Conservation (phyloP, 768 basidiomycete species). For the Infundibulicybe gibba region DNA sequence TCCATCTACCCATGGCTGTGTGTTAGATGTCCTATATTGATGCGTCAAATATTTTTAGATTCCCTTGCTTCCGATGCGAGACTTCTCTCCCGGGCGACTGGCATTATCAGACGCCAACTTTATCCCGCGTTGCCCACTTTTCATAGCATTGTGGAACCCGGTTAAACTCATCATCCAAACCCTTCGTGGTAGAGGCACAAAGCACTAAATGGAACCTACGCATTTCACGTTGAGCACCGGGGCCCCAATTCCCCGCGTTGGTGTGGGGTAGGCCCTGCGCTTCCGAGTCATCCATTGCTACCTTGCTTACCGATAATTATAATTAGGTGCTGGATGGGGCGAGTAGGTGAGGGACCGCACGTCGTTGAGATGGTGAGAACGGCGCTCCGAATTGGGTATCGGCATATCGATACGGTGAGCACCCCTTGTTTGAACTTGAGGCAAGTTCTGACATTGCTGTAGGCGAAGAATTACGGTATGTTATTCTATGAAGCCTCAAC, state of each 20-base stretch:
- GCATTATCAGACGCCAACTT: no score
- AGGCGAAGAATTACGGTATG: constrained; percentile 13
- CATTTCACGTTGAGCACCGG: constrained; percentile 21
- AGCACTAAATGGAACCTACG: not conserved
- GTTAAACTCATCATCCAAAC: no score
- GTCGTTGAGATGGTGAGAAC: constrained; percentile 16
- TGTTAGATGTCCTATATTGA: no score
- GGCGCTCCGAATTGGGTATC: constrained; percentile 24
- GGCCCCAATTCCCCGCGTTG: constrained; percentile 16
- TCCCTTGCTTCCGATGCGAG: no score
- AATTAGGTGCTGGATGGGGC: constrained; percentile 27
- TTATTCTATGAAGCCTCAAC: not conserved
- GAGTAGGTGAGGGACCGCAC: constrained; percentile 18
- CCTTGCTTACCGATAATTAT: not conserved
- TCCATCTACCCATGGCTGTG: no score
- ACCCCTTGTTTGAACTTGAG: not conserved
- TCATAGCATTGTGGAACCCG: no score
- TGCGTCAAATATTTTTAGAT: no score
- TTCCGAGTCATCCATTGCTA: not conserved
- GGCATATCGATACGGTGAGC: constrained; percentile 30
- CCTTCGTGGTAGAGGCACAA: no score
- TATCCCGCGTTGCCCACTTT: no score
- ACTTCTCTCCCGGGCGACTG: no score
- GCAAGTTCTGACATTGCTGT: not conserved
- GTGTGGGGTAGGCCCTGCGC: constrained; percentile 18